A percentile compares a stretch with the other conserved stretches of the same genome.
phyloP scores from a whole-genome alignment of 176 grass and related monocot genomes.

The Panicum miliaceum region DNA sequence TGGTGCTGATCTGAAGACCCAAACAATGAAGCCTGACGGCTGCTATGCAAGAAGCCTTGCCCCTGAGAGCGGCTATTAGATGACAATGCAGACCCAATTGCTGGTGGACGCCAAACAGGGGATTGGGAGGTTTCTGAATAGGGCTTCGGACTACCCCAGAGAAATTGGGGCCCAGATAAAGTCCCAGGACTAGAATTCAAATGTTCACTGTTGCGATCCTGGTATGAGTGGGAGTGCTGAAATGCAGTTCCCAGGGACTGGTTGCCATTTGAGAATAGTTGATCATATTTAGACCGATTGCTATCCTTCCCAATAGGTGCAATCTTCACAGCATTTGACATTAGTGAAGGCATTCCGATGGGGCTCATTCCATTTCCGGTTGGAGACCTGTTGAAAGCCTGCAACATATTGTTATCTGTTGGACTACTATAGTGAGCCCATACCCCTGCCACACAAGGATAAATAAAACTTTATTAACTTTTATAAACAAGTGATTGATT shows the following conservation, averaged over 20 bases:
- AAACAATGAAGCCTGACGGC: conserved; percentile 55
- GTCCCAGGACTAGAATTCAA: conserved; percentile 69
- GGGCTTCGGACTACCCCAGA: conserved; percentile 92
- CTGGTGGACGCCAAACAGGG: conserved; percentile 66
- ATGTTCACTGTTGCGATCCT: conserved; percentile 64
- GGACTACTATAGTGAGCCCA: conserved; percentile 88
- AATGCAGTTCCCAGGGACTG: conserved; percentile 49
- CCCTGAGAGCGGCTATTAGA: conserved; percentile 56
- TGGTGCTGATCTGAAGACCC: conserved; percentile 63
- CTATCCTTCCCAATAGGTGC: conserved; percentile 87
- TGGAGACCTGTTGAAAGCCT: conserved; percentile 76
- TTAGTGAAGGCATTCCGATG: conserved; percentile 64
- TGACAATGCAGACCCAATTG: conserved; percentile 49
- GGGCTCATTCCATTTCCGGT: conserved; percentile 63
- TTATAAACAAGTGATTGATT: conserved; percentile 9
- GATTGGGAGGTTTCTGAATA: conserved; percentile 79
- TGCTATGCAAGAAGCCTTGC: conserved; percentile 66
- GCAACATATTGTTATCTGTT: conserved; percentile 70
- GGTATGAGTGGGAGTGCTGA: conserved; percentile 82
- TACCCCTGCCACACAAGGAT: conserved; percentile 55
- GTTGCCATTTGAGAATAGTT: conserved; percentile 58
- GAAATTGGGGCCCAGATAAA: conserved; percentile 87
- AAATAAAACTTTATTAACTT: conserved; percentile 13
- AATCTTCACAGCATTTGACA: conserved; percentile 76
- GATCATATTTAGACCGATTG: conserved; percentile 61